Evolutionary conservation across 495 filamentous ascomycete species (phyloP).

Genomic region (Penicillium malachiteum): DNA sequence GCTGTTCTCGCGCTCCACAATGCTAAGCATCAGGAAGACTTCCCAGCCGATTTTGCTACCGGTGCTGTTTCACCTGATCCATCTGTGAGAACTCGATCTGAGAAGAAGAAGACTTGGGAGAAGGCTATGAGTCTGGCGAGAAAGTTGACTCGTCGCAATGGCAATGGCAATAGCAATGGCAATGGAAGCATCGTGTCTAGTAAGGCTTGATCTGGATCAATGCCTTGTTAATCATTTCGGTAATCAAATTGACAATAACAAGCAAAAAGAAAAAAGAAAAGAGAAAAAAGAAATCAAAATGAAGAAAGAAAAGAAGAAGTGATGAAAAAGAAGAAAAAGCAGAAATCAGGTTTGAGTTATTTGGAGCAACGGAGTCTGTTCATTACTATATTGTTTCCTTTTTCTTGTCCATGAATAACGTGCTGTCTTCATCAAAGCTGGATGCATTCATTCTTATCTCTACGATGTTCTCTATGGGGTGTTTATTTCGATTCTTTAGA

Average conservation of each 20-base stretch:
- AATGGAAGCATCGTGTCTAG: conserved; percentile 9
- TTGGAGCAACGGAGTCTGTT: not conserved
- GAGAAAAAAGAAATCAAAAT: conserved; percentile 5
- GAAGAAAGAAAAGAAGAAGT: conserved; percentile 2
- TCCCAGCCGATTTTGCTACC: conserved; percentile 15
- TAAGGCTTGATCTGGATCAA: conserved; percentile 15
- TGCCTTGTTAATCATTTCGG: too few relatives aligned
- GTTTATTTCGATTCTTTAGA: not conserved
- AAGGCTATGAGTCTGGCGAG: conserved; percentile 34
- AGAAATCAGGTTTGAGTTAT: not conserved
- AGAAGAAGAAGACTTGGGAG: conserved; percentile 32
- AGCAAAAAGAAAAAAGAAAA: conserved; percentile 2
- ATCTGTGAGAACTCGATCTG: conserved; percentile 6
- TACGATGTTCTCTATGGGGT: not conserved
- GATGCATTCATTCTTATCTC: conserved; percentile 1
- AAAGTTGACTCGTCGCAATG: conserved; percentile 28
- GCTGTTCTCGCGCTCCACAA: conserved; percentile 42
- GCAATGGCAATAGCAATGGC: conserved; percentile 15
- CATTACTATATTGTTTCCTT: not conserved
- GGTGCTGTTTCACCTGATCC: conserved; percentile 14
- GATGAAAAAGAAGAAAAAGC: not conserved
- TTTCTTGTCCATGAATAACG: not conserved
- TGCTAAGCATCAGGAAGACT: conserved; percentile 24
- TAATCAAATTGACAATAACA: not conserved
- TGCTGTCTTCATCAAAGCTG: not conserved